Base-by-base conservation (phyloP, 306 rosid species). In the Lathyrus aphaca region DNA sequence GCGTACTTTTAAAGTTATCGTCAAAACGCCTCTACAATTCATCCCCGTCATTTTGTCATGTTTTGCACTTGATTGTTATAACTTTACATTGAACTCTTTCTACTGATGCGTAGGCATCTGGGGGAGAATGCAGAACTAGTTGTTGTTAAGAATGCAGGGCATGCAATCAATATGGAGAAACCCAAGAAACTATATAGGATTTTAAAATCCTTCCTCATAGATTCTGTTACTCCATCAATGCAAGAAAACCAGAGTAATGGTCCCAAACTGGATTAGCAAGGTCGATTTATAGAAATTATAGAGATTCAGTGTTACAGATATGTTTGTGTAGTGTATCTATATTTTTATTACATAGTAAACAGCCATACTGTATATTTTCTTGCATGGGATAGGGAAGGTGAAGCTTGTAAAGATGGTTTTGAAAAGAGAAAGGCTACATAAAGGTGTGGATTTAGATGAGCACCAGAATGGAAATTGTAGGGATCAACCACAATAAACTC, bases 101-200 rank as follows among this genome's bases (percentile, higher is more conserved):
- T 17, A 8, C 27, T 49, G 53, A 10, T 73, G 37, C 61, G 54
- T 72, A 91, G 97, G 64, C 99, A 84, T 71, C 29, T 91, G 37
- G 99, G 88, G 55, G 97, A 89, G 67, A 85, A 81, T 23, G 79
- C 91, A 18, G 46, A 87, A 65, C 83, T 89, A 66, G 92, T 75
- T 17, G 80, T 86, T 45, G 58, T 94, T 74, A 86, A 94, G 79
- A 82, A 88, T 56, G 95, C 92, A 55, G 97, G 99, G 53, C 96
- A 89, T 84, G 97, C 99, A 7, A 45, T 94, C 19, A 91, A 88
- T 51, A 12, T 74, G 44, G 97, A 94, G 88, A 91, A 87, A 77
- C 88, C 92, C 6, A 91, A 84, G 67, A 89, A 88, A 76, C 69
- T 91, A 77, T 51, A 16, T 74, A 87, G 78, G 74, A 78, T 65